Base-by-base conservation (phyloP, 805 yeast genomes). In the Starmerella bombicola region DNA sequence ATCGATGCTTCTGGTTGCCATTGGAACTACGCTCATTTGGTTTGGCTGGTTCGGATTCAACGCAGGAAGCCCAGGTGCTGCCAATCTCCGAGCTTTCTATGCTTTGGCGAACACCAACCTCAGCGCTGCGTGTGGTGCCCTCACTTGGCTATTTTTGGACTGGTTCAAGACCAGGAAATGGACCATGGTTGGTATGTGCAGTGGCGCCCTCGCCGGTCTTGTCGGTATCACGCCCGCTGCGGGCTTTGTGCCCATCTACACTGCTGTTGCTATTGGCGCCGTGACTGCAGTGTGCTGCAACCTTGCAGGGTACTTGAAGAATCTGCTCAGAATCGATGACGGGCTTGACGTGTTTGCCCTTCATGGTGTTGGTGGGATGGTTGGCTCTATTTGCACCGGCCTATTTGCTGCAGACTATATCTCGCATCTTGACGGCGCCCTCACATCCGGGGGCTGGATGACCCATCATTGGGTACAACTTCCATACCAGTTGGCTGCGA, bases 41-140 rank as follows among this genome's bases (percentile, higher is more conserved):
- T 85, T 91, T 55, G 98, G 97, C 28, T 91, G 98, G 98, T 85
- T 85, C 57, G 96, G 95, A 30, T 91, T 91, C 76, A 91, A 91
- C 71, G 96, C 95, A 63, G 97, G 97, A 55, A 84, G 95, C 35
- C 81, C 96, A 37, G 96, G 95, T 62, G 80, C 84, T 58, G 82
- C 95, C 28, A 65, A 88, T 47, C 76, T 91, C 60, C 79, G 96
- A 66, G 86, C 95, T 43, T 83, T 84, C 80, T 85, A 85, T 68
- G 95, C 96, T 29, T 73, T 80, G 59, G 79, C 80, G 57, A 85
- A 83, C 72, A 88, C 97, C 56, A 84, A 88, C 65, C 60, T 88
- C 53, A 95, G 97, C 38, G 97, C 97, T 46, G 77, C 94, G 12
- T 64, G 75, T 55, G 97, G 95, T 66, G 95, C 93, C 45, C 70